These are phyloP conservation scores for Diaporthe nobilis DNA, from an alignment of 2,329 filamentous ascomycete species.

Conservation along the genomic window DNA sequence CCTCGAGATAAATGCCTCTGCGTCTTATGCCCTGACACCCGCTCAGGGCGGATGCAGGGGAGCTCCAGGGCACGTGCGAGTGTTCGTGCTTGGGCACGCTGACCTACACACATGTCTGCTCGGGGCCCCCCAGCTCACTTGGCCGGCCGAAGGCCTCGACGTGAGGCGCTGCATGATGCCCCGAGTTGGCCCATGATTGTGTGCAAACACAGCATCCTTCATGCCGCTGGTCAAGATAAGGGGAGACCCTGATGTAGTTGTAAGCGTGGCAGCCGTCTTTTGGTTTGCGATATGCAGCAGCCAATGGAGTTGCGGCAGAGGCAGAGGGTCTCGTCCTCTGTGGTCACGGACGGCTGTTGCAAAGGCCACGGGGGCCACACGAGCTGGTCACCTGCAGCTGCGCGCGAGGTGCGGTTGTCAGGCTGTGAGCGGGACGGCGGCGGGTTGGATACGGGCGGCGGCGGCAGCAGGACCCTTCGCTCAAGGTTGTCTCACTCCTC, in stretches of 20 bases:
- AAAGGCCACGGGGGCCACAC: constrained; percentile 31
- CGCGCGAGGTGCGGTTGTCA: constrained; percentile 16
- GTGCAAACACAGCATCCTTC: neutral
- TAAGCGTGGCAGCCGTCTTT: constrained; percentile 17
- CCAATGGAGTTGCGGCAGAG: neutral
- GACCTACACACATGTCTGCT: neutral
- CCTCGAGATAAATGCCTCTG: constrained; percentile 6
- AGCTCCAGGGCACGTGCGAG: constrained; percentile 13
- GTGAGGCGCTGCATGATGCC: neutral
- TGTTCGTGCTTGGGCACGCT: neutral
- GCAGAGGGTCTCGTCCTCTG: constrained; percentile 3
- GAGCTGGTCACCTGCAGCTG: constrained; percentile 34
- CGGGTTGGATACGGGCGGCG: neutral
- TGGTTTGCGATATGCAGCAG: neutral
- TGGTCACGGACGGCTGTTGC: constrained; percentile 37
- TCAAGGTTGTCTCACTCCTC: neutral
- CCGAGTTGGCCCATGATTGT: constrained; percentile 22
- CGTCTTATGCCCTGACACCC: neutral
- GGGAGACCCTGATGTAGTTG: constrained; percentile 9
- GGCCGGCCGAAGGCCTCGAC: neutral
- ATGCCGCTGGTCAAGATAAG: constrained; percentile 38
- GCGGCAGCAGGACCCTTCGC: neutral
- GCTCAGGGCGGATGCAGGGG: constrained; percentile 1
- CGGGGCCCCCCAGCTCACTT: neutral
- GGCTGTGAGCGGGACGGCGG: neutral